Evolutionary conservation across 2,329 filamentous ascomycete genomes (phyloP).

Genomic region (Botrytis sinoallii): DNA sequence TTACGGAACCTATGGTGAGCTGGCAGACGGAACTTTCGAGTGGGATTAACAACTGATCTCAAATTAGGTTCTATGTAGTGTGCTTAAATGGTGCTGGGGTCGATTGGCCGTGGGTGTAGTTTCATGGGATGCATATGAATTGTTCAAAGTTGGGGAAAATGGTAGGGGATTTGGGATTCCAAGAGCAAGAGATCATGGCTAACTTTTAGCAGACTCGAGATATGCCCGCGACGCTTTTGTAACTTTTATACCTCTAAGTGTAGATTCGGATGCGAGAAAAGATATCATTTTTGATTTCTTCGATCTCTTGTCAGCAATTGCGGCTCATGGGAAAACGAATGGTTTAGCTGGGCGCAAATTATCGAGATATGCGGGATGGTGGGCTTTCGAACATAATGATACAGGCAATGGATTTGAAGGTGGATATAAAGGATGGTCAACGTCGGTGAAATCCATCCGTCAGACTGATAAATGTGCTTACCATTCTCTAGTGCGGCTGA

Average conservation of each 20-base stretch:
- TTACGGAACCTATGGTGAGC: conserved; percentile 89
- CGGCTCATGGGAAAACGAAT: conserved; percentile 89
- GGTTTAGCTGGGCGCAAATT: conserved; percentile 91
- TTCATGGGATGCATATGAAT: conserved; percentile 94
- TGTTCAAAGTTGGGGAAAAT: conserved; percentile 91
- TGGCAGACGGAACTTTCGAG: background rate
- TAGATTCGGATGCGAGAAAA: conserved; percentile 79
- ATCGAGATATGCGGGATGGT: conserved; percentile 95
- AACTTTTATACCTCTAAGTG: conserved; percentile 92
- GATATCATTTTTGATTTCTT: conserved; percentile 97
- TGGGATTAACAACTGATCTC: conserved; percentile 31
- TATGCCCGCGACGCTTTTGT: conserved; percentile 91
- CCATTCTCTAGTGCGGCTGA: conserved; percentile 69
- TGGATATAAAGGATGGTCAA: conserved; percentile 85
- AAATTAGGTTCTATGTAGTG: conserved; percentile 81
- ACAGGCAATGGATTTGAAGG: conserved; percentile 89
- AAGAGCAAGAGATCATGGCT: background rate
- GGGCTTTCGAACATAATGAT: conserved; percentile 92
- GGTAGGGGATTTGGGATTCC: conserved; percentile 52
- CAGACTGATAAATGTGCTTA: conserved; percentile 19
- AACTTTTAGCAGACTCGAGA: conserved; percentile 66
- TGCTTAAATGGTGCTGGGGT: conserved; percentile 98
- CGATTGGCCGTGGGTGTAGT: conserved; percentile 87
- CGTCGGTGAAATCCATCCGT: conserved; percentile 47
- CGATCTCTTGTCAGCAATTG: conserved; percentile 84